Evolutionary conservation across 1,139 yeast species (phyloP), one percentile per base, ranked within the genome.

Genomic region (Magnusiomyces fungicola): DNA sequence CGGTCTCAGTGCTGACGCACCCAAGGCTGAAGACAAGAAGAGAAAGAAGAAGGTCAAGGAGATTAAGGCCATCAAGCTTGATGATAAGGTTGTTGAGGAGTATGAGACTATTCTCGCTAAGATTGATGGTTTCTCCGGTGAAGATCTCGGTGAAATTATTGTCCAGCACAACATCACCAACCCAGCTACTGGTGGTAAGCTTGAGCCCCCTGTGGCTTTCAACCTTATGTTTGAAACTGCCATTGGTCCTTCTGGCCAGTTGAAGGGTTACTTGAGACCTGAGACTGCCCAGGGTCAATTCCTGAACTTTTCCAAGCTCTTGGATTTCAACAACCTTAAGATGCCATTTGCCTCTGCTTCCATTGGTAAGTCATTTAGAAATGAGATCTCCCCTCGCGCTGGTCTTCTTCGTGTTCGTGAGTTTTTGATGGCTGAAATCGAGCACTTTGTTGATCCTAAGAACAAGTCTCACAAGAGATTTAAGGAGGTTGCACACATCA

Each of bases 281-380:
- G 99, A 94, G 74, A 94, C 99, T 55, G 99, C 99, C 27, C 99
- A 94, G 75, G 98, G 99, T 63, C 98, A 94, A 72, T 94, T 94
- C 70, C 77, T 94, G 65, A 94, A 94, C 77, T 94, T 94, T 71
- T 79, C 80, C 73, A 92, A 92, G 73, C 78, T 94, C 64, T 80
- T 89, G 63, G 98, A 94, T 63, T 86, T 83, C 76, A 94, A 94
- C 79, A 94, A 94, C 72, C 82, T 85, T 67, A 86, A 83, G 70
- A 90, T 94, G 92, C 99, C 99, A 52, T 94, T 94, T 70, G 99
- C 99, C 18, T 88, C 97, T 54, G 98, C 98, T 44, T 86, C 97
- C 40, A 88, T 94, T 65, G 99, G 99, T 65, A 94, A 94, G 70
- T 90, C 97, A 18, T 94, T 92, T 78, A 84, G 99, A 76, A 94